Evolutionary conservation across 1,284 basidiomycete genomes (phyloP), one percentile per base, ranked within the genome.

Genomic region (Naganishia sp.): DNA sequence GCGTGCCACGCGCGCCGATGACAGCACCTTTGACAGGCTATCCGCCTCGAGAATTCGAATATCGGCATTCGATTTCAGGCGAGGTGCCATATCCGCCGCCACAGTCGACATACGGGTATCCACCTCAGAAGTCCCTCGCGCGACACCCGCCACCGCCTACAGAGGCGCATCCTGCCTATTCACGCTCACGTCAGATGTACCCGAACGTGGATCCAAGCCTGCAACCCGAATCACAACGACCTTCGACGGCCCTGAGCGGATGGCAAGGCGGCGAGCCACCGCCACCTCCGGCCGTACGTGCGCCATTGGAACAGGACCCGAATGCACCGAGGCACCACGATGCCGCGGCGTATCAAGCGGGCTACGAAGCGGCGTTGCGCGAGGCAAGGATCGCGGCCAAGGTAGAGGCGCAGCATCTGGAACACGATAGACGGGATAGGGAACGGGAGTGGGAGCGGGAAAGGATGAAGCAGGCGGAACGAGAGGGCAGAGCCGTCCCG

Each of bases 361-460:
- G 57, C 3, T 61, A 61, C 16, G 57, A 61, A 61, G 57, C 57
- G 25, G 57, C 57, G 13, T 36, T 61, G 36, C 46, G 57, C 9
- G 55, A 57, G 39, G 44, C 43, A 25, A 43, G 55, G 28, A 57
- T 57, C 5, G 44, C 55, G 16, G 55, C 55, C 43, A 57, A 57
- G 23, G 21, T 57, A 13, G 55, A 57, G 52, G 48, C 49, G 15
- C 57, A 61, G 48, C 31, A 48, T 6, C 48, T 50, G 36, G 57
- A 50, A 42, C 48, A 50, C 16, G 57, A 61, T 18, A 21, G 57
- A 39, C 49, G 57, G n/a, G 57, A 61, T 6, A 49, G 57, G 57
- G 57, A 61, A 36, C 28, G 57, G 48, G 48, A 61, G 3, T 36
- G 57, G 57, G 57, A 61, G 23, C 28, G 57, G n/a, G 57, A 61